Evolutionary conservation across 257 asterid genomes (phyloP).

Genomic region (Solanum virginianum): DNA sequence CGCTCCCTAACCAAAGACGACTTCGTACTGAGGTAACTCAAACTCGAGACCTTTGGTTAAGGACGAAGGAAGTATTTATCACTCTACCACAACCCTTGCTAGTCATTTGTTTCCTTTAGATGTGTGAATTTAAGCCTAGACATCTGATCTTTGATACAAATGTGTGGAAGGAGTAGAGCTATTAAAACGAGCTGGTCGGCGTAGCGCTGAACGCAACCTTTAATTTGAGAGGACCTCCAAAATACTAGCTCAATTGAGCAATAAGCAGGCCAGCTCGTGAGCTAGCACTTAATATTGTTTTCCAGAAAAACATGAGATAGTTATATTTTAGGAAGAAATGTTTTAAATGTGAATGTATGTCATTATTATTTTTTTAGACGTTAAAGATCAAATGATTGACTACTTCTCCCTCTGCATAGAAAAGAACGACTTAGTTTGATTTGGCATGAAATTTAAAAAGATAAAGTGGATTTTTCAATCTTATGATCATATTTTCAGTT

Average conservation of each 20-base stretch:
- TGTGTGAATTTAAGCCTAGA: not conserved
- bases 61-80: not conserved
- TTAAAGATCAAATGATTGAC: not conserved
- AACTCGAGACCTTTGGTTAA: not conserved
- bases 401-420: no score
- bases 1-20: not conserved
- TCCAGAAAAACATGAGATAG: not conserved
- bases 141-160: not conserved
- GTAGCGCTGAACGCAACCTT: not conserved
- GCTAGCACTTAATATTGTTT: not conserved
- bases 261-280: not conserved
- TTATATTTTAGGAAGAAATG: not conserved
- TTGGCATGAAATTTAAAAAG: no score
- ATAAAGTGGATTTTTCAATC: no score
- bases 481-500: no score
- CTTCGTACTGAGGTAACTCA: not conserved
- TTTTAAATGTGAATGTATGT: not conserved
- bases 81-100: not conserved
- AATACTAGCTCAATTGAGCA: not conserved
- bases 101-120: not conserved
- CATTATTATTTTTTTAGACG: not conserved
- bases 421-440: no score
- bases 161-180: not conserved
- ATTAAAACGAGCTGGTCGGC: not conserved
- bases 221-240: not conserved